Evolutionary conservation across 2,329 filamentous ascomycete genomes (phyloP), one percentile per base, ranked within the genome.

Genomic region (Phialocephala sp.): DNA sequence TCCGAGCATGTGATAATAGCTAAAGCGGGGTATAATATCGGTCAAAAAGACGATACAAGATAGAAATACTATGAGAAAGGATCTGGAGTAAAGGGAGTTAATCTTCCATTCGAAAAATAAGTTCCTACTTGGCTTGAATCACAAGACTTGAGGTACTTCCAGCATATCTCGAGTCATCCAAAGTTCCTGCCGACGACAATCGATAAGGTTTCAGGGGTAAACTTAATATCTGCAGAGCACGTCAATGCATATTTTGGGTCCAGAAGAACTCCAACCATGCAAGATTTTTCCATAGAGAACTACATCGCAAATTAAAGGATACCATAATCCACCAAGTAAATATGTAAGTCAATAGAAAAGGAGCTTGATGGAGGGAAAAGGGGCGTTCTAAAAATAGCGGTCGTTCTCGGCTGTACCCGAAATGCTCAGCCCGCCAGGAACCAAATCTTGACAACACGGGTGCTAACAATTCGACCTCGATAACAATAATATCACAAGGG

Each of bases 1-100:
- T 66, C 45, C 43, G 37, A 63, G 67, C 72, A 73, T 73, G 72
- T 73, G 72, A 73, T 63, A 71, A 50, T 66, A 45, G 60, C 24
- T 18, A 47, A 56, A 60, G 58, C 41, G 32, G 47, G 59, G 59
- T 24, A 41, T 39, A 54, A 32, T 54, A 36, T 41, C 3, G 37
- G 37, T 5, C 37, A 41, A 18, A 41, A 18, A 41, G 15, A 18
- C 15, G 37, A 41, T 18, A 15, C 2, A 22, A 47, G 27, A 32
- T 32, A 32, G 27, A 32, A 32, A 32, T 32, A 32, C 27, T 32
- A 32, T 32, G 27, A 32, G 6, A 32, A 32, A 32, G 27, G 6
- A 32, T 6, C 27, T 32, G 27, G n/a, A 22, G 43, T 47, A 8
- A 18, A 41, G 11, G 15, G 2, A 41, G 15, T 41, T 41, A 8